Base-by-base conservation (phyloP, 495 filamentous ascomycete genomes). In the Aspergillus avenaceus region DNA sequence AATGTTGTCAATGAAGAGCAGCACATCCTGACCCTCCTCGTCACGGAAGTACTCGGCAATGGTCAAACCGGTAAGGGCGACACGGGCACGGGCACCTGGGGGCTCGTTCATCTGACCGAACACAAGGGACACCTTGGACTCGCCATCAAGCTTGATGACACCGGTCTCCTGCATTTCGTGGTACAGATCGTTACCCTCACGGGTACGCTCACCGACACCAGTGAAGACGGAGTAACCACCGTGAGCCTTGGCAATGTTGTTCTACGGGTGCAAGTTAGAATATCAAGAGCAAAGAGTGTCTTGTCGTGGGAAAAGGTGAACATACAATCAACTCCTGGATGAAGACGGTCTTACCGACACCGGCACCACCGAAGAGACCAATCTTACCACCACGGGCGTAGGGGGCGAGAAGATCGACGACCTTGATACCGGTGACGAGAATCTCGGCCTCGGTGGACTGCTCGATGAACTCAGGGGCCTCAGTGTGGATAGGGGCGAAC, bases 21-120 rank as follows among this genome's bases (percentile, higher is more conserved):
- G 84, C 86, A 96, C 89, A 77, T 98, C 95, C 82, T 97, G 95
- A 64, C 93, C 93, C 74, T 97, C 91, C 67, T 88, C 82, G 71
- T 97, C 90, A 80, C 93, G 86, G 85, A 98, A 98, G 73, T 95
- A 90, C 73, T 97, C 91, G 55, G 90, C 90, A 55, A 97, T 81
- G 49, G 90, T 96, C 58, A 75, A 68, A 75, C 85, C 93, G 71
- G 93, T 98, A 62, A 98, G 86, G 71, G 93, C 93, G 69, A 98
- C 93, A 92, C 93, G 93, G 71, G 93, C 93, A 90, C 93, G 93
- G 72, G 93, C 93, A 81, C 93, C 93, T 52, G 93, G 93, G 71
- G 93, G 93, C 79, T 98, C 93, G 84, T 98, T 97, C 93, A 98
- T 98, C 81, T 98, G 93, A 82, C 93, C 93, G 82, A 98, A 98